Base-by-base conservation (phyloP, 768 basidiomycete species). In the Ramaria rubella region DNA sequence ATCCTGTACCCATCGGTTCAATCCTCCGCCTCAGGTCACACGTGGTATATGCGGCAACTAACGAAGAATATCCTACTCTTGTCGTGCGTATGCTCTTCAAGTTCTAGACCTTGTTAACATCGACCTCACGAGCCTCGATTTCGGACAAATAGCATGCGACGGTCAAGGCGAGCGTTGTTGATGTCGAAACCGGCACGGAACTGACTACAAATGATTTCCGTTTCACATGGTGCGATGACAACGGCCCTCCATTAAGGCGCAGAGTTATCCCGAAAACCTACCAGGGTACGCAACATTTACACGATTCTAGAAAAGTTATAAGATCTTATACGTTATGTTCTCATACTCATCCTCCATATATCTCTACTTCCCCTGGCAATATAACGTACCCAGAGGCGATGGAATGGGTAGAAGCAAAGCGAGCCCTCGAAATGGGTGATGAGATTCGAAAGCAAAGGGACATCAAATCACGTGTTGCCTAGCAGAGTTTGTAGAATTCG, bases 1-100 rank as follows among this genome's bases (percentile, higher is more conserved):
- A 81, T 27, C 89, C 90, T 0, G 90, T 94, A 0, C 86, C 89
- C 1, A 91, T 92, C 44, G 90, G 90, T 5, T 88, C 85, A 0
- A 86, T 91, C 49, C 78, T 93, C 14, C 80, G 85, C 3, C 75
- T 93, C 34, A 81, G 80, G 1, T 87, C 87, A 1, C 78, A 82
- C 60, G 78, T 92, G 34, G 73, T 87, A 9, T 81, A 89, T 62
- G 79, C 82, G 1, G 68, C 72, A 0, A 67, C 72, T 3, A 75
- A 78, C n/a, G 61, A 70, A 24, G 66, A 77, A 57, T 81, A 78
- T 62, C 74, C 81, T n/a, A 72, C 76, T 24, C 69, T 81, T 5
- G 81, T 87, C 23, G 86, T 90, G 65, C 63, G 85, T 75, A 11
- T 3, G 11, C 8, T 24, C 49, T 12, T 29, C 23, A 9, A 5